Evolutionary conservation across 306 rosid genomes (phyloP).

Genomic region (Acacia crassicarpa): DNA sequence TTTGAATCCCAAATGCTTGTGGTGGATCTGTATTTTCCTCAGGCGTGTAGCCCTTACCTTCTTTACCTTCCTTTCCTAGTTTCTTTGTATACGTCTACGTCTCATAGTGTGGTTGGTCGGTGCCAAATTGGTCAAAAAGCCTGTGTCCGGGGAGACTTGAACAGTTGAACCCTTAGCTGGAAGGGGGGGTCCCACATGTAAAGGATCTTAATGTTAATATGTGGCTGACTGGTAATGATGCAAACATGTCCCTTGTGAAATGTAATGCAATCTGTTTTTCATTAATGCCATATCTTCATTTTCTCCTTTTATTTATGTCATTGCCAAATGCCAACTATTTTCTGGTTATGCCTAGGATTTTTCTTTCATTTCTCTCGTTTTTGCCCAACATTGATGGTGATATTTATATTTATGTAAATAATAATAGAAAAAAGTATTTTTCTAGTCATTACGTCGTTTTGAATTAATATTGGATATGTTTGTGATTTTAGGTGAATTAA

Average conservation of each 20-base stretch:
- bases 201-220: constrained; percentile 53
- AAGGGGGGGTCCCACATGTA: constrained; percentile 54
- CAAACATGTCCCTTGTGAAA: constrained; percentile 45
- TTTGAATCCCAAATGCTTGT: constrained; percentile 29
- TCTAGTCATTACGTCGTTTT: too few relatives aligned
- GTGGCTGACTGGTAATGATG: constrained; percentile 51
- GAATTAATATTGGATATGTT: too few relatives aligned
- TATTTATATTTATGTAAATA: too few relatives aligned
- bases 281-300: constrained; percentile 18
- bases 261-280: constrained; percentile 51
- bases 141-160: constrained; percentile 56
- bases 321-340: background rate
- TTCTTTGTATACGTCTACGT: constrained; percentile 68
- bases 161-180: constrained; percentile 65
- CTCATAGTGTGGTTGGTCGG: constrained; percentile 66
- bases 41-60: constrained; percentile 27
- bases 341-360: background rate
- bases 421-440: too few relatives aligned
- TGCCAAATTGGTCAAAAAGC: constrained; percentile 58
- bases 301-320: background rate
- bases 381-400: too few relatives aligned
- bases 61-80: constrained; percentile 35
- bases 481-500: too few relatives aligned
- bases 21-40: constrained; percentile 44
- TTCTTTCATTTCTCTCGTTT: background rate